Evolutionary conservation across 2,329 filamentous ascomycete genomes (phyloP).

Genomic region (Endocalyx cinctus): DNA sequence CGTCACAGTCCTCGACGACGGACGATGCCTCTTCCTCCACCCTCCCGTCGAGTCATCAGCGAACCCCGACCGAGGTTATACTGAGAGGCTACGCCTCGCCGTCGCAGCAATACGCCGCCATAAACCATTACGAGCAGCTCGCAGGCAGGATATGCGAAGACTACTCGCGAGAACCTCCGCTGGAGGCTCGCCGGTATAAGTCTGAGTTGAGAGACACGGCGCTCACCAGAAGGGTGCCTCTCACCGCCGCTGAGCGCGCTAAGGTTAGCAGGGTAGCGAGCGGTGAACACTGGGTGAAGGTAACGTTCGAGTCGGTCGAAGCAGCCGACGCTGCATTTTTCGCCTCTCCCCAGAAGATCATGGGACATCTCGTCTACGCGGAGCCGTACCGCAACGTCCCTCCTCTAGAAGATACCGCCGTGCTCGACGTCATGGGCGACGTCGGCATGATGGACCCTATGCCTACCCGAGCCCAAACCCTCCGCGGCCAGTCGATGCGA

Average conservation of each 20-base stretch:
- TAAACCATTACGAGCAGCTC: conserved; percentile 82
- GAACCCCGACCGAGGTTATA: conserved; percentile 66
- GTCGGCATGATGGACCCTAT: conserved; percentile 29
- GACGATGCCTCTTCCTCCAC: conserved; percentile 30
- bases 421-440: conserved; percentile 47
- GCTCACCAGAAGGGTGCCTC: conserved; percentile 57
- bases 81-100: conserved; percentile 71
- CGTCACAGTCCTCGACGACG: conserved; percentile 25
- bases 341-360: conserved; percentile 66
- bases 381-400: conserved; percentile 64
- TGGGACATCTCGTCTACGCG: conserved; percentile 66
- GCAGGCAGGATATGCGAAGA: conserved; percentile 88
- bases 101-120: conserved; percentile 74
- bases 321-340: conserved; percentile 66
- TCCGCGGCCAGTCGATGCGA: too few relatives aligned
- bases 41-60: conserved; percentile 23
- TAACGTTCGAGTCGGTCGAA: conserved; percentile 72
- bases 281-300: conserved; percentile 87
- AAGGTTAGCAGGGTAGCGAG: conserved; percentile 79
- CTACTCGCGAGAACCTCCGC: conserved; percentile 80
- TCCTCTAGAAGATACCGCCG: conserved; percentile 58
- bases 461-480: too few relatives aligned
- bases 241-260: conserved; percentile 68
- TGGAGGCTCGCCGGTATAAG: conserved; percentile 65
- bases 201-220: conserved; percentile 70